Percentiles rank a stretch among this genome's conserved stretches.
Evolutionary conservation across 1,284 basidiomycete genomes (phyloP).

Genomic region (Meripilus lineatus): DNA sequence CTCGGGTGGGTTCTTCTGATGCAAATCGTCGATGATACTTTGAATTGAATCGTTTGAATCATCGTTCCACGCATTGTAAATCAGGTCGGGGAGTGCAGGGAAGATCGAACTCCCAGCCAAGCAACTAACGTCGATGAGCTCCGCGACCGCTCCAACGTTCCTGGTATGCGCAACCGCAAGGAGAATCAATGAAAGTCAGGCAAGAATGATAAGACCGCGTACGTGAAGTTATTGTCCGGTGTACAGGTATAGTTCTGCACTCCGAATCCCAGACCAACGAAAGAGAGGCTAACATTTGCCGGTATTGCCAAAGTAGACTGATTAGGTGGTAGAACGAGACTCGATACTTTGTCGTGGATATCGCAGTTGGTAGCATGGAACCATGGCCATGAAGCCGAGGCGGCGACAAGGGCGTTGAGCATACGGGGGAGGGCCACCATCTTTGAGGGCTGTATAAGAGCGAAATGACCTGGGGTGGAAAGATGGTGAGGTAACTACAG

Average conservation of each 20-base stretch:
- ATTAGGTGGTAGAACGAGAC: slow-evolving; percentile 18
- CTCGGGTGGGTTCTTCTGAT: slow-evolving; percentile 21
- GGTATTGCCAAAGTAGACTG: slow-evolving; percentile 23
- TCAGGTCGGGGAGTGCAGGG: slow-evolving; percentile 35
- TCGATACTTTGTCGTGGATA: slow-evolving; percentile 16
- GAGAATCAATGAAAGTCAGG: background rate
- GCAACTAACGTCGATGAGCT: slow-evolving; percentile 59
- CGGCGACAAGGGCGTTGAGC: background rate
- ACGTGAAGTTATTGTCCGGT: slow-evolving; percentile 31
- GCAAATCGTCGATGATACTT: slow-evolving; percentile 32
- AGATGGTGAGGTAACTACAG: too few relatives aligned
- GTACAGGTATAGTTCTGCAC: slow-evolving; percentile 40
- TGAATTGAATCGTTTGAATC: slow-evolving; percentile 26
- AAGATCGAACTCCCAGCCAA: slow-evolving; percentile 35
- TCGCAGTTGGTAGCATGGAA: slow-evolving; percentile 18
- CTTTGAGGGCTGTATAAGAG: too few relatives aligned
- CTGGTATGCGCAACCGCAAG: slow-evolving; percentile 16
- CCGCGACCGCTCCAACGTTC: slow-evolving; percentile 47
- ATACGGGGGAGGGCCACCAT: slow-evolving; percentile 2
- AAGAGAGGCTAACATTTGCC: slow-evolving; percentile 24
- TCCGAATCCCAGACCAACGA: slow-evolving; percentile 38
- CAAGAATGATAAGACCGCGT: slow-evolving; percentile 14
- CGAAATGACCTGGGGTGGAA: too few relatives aligned
- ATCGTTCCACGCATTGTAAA: slow-evolving; percentile 35
- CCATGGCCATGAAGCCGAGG: slow-evolving; percentile 1